Base-by-base conservation (phyloP, 1,139 yeast species). In the Debaryomyces sp. region DNA sequence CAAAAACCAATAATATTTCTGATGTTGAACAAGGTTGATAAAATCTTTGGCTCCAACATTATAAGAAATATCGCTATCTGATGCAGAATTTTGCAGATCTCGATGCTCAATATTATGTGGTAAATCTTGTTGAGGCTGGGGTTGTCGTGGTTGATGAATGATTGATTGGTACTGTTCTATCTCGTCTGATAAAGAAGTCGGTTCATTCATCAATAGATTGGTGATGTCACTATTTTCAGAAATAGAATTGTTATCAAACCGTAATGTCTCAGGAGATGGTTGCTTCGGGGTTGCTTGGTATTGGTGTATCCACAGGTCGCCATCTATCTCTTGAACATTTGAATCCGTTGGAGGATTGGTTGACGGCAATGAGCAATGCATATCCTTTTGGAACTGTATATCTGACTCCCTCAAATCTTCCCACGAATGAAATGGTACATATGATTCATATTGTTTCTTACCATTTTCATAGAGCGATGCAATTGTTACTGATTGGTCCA, bases 401-500 rank as follows among this genome's bases (percentile, higher is more conserved):
- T 72, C 75, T 5, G 75, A 64, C 45, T 70, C 73, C 29, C 54
- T 50, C 39, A 72, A 55, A 45, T 71, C 76, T 36, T 63, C 67
- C 3, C 57, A 57, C 4, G 60, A 41, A 56, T 73, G 78, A 26
- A 70, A 56, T 45, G 58, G 67, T 18, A 72, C 43, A 50, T 70
- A 75, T 1, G 70, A 69, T 40, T 61, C 59, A 53, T 75, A 75
- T n/a, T 54, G 54, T 10, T 52, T 50, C 35, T 57, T 58, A 2
- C 77, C 78, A 48, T 70, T 61, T 46, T 63, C 59, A 55, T 73
- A 75, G 13, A 74, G 60, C 5, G 73, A 66, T 1, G 79, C 78
- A 37, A 74, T 67, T 2, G 79, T 71, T 9, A 75, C 68, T 21
- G 77, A 72, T 46, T 75, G 80, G 53, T 75, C 80, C 39, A 75